These are phyloP conservation scores for Chaetomium tenue DNA, from an alignment of 495 filamentous ascomycete species.

Conservation along the genomic window DNA sequence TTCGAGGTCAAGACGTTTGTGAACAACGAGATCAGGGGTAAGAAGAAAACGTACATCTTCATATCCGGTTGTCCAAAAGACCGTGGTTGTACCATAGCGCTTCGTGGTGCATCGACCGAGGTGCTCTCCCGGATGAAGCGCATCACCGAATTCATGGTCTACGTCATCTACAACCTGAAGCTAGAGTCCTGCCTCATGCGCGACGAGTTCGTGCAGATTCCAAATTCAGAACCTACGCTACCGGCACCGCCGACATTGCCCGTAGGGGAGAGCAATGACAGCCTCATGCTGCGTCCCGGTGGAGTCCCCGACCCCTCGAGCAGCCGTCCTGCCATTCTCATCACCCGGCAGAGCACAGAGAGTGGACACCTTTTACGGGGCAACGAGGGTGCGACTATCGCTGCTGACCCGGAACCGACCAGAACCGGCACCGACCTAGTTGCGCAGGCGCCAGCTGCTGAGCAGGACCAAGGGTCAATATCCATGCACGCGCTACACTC, in stretches of 20 bases:
- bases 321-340: constrained; percentile 21
- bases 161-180: constrained; percentile 96
- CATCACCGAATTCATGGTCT: constrained; percentile 98
- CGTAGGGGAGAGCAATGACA: constrained; percentile 25
- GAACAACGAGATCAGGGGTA: constrained; percentile 64
- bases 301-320: constrained; percentile 1
- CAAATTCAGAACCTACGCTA: constrained; percentile 52
- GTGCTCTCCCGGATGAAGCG: constrained; percentile 77
- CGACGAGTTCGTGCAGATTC: constrained; percentile 89
- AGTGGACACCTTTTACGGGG: constrained; percentile 24
- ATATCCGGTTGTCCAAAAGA: constrained; percentile 89
- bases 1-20: constrained; percentile 97
- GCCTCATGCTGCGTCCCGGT: constrained; percentile 8
- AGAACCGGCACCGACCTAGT: constrained; percentile 13
- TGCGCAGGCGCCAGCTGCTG: constrained; percentile 13
- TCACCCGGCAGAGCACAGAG: constrained; percentile 31
- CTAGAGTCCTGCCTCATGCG: constrained; percentile 94
- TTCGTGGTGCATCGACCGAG: constrained; percentile 74
- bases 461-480: constrained; percentile 35
- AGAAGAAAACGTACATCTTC: constrained; percentile 93
- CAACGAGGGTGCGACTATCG: not conserved
- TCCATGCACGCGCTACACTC: constrained; percentile 49
- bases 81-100: constrained; percentile 92
- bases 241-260: constrained; percentile 13
- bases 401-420: constrained; percentile 13